A percentile compares a stretch with the other conserved stretches of the same genome.
These are phyloP conservation scores for Boletus coccyginus DNA, from an alignment of 768 basidiomycete species.

Conservation along the genomic window DNA sequence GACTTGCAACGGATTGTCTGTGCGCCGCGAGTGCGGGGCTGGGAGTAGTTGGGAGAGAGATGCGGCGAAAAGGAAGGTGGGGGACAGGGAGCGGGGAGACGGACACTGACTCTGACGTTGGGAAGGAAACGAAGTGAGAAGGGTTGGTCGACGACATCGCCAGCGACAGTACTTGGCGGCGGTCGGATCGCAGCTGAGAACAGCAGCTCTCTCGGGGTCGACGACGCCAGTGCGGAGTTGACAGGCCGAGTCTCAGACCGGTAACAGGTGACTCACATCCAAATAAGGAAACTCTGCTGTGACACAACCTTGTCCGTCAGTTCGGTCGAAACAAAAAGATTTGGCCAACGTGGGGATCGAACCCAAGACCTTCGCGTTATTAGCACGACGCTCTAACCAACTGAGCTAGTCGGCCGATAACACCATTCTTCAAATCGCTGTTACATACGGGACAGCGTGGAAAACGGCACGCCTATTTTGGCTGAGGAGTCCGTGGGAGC, in stretches of 20 bases:
- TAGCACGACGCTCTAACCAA: constrained; percentile 36
- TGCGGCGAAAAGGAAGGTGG: constrained; percentile 61
- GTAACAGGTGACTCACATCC: constrained; percentile 17
- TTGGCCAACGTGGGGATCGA: constrained; percentile 75
- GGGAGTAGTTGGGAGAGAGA: constrained; percentile 55
- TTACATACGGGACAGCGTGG: too few relatives aligned
- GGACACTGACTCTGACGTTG: constrained; percentile 28
- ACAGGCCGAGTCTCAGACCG: constrained; percentile 23
- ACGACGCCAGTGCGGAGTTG: constrained; percentile 5
- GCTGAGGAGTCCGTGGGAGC: background rate
- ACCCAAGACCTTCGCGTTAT: constrained; percentile 59
- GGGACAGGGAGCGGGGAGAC: constrained; percentile 37
- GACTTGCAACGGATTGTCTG: constrained; percentile 65
- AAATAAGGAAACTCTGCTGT: constrained; percentile 5
- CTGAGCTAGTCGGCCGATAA: constrained; percentile 31
- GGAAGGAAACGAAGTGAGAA: constrained; percentile 29
- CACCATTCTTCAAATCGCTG: too few relatives aligned
- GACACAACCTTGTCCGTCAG: background rate
- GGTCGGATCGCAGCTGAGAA: constrained; percentile 9
- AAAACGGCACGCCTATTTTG: too few relatives aligned
- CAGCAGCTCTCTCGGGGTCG: background rate
- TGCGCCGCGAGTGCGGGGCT: constrained; percentile 39
- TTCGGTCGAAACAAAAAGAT: background rate
- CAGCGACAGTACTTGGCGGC: constrained; percentile 7
- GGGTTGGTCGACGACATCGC: constrained; percentile 18